Conservation (phyloP, 2,329 filamentous ascomycete species). For the Epicoccum sorghinum region DNA sequence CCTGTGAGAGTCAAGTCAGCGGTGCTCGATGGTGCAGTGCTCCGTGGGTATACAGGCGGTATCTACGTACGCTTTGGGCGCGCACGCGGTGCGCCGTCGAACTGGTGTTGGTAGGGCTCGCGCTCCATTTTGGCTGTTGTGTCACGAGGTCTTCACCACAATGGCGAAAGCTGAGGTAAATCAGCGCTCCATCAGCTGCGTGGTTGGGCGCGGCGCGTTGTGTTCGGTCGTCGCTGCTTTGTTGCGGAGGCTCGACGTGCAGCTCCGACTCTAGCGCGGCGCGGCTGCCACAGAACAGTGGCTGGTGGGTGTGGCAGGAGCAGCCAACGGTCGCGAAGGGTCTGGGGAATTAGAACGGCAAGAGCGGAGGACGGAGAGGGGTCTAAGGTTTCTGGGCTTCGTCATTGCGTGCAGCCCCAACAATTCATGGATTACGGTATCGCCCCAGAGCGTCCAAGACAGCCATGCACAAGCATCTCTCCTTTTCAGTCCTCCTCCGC, state of each 20-base stretch:
- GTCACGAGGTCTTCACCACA: slow-evolving; percentile 2
- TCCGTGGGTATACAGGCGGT: neutral
- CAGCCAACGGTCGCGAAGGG: neutral
- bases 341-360: neutral
- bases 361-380: neutral
- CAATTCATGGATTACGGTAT: neutral
- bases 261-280: neutral
- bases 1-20: slow-evolving; percentile 57
- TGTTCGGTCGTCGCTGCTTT: neutral
- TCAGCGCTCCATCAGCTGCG: slow-evolving; percentile 7
- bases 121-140: slow-evolving; percentile 39
- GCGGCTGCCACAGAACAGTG: neutral
- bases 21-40: neutral
- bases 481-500: neutral
- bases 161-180: neutral
- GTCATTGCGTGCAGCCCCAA: slow-evolving; percentile 14
- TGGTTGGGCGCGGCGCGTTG: neutral
- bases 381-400: slow-evolving; percentile 2
- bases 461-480: slow-evolving; percentile 13
- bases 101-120: slow-evolving; percentile 44
- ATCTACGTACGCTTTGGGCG: slow-evolving; percentile 42
- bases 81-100: slow-evolving; percentile 41
- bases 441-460: slow-evolving; percentile 8
- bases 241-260: neutral
- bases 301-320: neutral